These are phyloP conservation scores for Backusella macrospora DNA, from an alignment of 192 early-diverging fungal species.

Conservation along the genomic window DNA sequence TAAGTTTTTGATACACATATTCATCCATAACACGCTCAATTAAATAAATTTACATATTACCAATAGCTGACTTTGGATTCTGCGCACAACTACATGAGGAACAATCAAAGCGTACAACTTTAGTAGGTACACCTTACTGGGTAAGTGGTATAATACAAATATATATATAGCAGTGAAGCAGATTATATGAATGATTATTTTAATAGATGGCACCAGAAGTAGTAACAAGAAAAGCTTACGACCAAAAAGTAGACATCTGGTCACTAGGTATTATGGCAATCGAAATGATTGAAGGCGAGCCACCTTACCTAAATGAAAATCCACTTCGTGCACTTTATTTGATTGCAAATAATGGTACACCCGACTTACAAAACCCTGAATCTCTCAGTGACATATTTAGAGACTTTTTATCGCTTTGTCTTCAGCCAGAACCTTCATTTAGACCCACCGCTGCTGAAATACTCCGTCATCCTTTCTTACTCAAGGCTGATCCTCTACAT, in stretches of 20 bases:
- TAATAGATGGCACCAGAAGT: constrained; percentile 93
- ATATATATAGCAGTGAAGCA: neutral
- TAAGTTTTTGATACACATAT: constrained; percentile 28
- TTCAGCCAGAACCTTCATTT: constrained; percentile 83
- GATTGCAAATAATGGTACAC: constrained; percentile 95
- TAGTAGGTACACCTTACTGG: constrained; percentile 93
- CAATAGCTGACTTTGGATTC: constrained; percentile 84
- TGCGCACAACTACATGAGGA: constrained; percentile 78
- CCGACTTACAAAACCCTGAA: constrained; percentile 87
- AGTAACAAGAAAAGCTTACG: constrained; percentile 89
- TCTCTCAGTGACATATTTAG: constrained; percentile 74
- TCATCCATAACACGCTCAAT: neutral
- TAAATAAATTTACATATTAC: neutral
- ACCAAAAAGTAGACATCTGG: constrained; percentile 95
- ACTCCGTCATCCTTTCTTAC: constrained; percentile 84
- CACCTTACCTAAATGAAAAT: constrained; percentile 95
- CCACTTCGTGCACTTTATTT: constrained; percentile 89
- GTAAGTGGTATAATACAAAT: constrained; percentile 17
- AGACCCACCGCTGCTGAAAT: constrained; percentile 81
- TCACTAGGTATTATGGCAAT: constrained; percentile 98
- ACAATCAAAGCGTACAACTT: constrained; percentile 77
- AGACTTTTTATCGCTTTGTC: constrained; percentile 78
- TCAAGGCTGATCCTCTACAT: constrained; percentile 78
- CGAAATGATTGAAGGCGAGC: constrained; percentile 97
- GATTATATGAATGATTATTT: constrained; percentile 9